Base-by-base conservation (phyloP, 2,329 filamentous ascomycete genomes). In the Rhinocladiella similis region DNA sequence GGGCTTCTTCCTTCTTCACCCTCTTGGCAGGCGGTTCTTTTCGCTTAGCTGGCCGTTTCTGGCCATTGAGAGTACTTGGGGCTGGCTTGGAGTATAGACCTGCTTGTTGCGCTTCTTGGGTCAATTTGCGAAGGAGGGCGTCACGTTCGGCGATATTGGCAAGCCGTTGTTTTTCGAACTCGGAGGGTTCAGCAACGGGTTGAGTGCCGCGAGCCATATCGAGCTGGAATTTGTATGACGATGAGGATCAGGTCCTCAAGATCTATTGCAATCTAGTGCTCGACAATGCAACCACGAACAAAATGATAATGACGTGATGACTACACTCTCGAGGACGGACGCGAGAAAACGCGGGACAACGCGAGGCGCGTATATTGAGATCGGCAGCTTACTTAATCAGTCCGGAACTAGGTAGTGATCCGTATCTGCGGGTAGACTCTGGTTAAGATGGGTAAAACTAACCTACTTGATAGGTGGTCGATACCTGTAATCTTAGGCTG, bases 81-180 rank as follows among this genome's bases (percentile, higher is more conserved):
- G 77, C 72, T 1, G 82, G 77, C 47, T 75, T 78, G 1, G 75
- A 67, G 45, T 86, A 89, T 10, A 88, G 77, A n/a, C 88, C 87
- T 0, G 90, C 85, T 0, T 88, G 82, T 1, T 84, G 83, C 1
- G 83, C 80, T 66, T 86, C 82, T 63, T 83, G 76, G 35, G 88
- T 87, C 1, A 96, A 82, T 57, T 91, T 88, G 57, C 89, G 89
- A 0, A 97, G 74, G 0, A 96, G 80, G 69, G 87, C 90, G 72
- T 93, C 88, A 65, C 95, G 94, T 52, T 89, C 86, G 0, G 87
- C 90, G 39, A 96, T 95, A 64, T 96, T 96, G 59, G 91, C 90
- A 14, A 90, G 83, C 0, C 92, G 83, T 64, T 90, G 86, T 66
- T 87, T 86, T 78, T 96, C 92, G 72, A 96, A 97, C 38, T 91